Evolutionary conservation across 2,329 filamentous ascomycete species (phyloP).

Genomic region (Rasamsonia emersonii): DNA sequence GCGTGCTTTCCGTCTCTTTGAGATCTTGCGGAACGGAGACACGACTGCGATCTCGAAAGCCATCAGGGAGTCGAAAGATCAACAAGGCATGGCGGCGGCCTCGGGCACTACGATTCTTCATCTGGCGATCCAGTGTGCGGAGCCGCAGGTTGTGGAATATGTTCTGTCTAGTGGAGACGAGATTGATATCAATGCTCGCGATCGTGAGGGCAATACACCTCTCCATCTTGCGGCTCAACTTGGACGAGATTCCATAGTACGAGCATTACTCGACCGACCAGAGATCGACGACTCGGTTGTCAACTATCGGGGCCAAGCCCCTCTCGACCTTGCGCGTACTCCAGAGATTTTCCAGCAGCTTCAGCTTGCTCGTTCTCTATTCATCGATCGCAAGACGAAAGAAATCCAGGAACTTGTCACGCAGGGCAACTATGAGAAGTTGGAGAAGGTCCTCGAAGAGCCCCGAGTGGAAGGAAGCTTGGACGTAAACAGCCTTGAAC

Average conservation of each 20-base stretch:
- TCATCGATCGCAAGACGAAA: constrained; percentile 75
- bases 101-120: constrained; percentile 82
- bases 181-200: constrained; percentile 79
- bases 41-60: constrained; percentile 82
- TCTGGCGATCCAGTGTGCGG: constrained; percentile 90
- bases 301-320: constrained; percentile 76
- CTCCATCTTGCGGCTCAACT: constrained; percentile 80
- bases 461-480: constrained; percentile 75
- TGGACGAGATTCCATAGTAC: constrained; percentile 71
- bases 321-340: constrained; percentile 80
- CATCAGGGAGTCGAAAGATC: constrained; percentile 53
- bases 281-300: constrained; percentile 80
- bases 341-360: constrained; percentile 94
- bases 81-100: constrained; percentile 34
- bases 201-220: constrained; percentile 90
- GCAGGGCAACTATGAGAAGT: constrained; percentile 62
- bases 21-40: constrained; percentile 83
- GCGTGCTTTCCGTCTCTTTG: constrained; percentile 86
- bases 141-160: constrained; percentile 85
- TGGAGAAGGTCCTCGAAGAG: constrained; percentile 77
- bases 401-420: constrained; percentile 74
- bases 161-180: constrained; percentile 67
- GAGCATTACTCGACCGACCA: constrained; percentile 70
- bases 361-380: constrained; percentile 81
- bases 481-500: constrained; percentile 86